Evolutionary conservation across 2,329 filamentous ascomycete genomes (phyloP), one percentile per base, ranked within the genome.

Genomic region (Magnaporthales sp.): DNA sequence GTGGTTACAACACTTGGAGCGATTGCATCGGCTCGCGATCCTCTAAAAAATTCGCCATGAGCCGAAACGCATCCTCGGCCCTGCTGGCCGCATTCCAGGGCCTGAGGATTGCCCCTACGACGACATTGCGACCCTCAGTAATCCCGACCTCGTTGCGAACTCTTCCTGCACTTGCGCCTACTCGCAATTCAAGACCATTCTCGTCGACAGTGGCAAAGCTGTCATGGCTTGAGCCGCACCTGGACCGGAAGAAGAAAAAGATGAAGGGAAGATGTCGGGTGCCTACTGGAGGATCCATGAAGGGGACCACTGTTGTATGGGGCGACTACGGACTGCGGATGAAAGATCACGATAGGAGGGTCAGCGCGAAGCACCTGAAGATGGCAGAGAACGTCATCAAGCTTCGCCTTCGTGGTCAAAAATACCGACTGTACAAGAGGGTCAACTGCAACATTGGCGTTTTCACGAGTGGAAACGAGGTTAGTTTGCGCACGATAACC

Each of bases 321-420:
- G 95, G 95, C 66, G 93, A 98, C 77, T 99, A 93, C 76, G 95
- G 95, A 9, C 81, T 99, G 71, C 91, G 95, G 67, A 95, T 99
- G 89, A 88, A 84, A 70, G 95, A 99, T 79, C 91, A 97, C 77
- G 91, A 97, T 80, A 91, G 95, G 67, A 88, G 95, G 74, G 91
- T 99, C 76, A 92, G 90, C 71, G 91, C 95, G 27, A 82, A 87
- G 70, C 91, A 96, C 72, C 85, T 99, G 70, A 93, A 93, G 80
- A 89, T 92, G 74, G 95, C 92, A 69, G 93, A 97, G 75, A 93
- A 97, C 72, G 95, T 94, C 2, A 98, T 99, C 78, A 94, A 92
- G 77, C 87, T 87, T 73, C 86, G 94, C 69, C 81, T 99, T 62
- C 86, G 95, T 80, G 95, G 95, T 62, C 89, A 96, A 84, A 92